Evolutionary conservation across 805 yeast species (phyloP).

Genomic region (Pichia cephalocereana): DNA sequence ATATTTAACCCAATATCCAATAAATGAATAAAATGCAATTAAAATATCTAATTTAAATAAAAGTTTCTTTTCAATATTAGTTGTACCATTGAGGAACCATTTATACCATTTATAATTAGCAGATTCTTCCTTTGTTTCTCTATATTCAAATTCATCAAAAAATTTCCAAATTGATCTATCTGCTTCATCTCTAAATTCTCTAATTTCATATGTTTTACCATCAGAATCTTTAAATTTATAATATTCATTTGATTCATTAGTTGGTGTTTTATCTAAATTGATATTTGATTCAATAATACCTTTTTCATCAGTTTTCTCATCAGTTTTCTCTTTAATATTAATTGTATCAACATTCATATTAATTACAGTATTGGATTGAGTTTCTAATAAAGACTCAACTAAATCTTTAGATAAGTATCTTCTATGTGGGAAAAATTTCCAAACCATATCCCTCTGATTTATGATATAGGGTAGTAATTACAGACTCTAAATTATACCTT

Average conservation of each 20-base stretch:
- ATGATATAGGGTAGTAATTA: too few relatives aligned
- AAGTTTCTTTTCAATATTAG: slow-evolving; percentile 39
- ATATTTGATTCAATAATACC: neutral
- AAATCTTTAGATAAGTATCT: slow-evolving; percentile 10
- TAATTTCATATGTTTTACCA: slow-evolving; percentile 6
- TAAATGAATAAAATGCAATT: slow-evolving; percentile 45
- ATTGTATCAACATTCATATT: too few relatives aligned
- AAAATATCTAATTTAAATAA: slow-evolving; percentile 47
- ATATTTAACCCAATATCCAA: slow-evolving; percentile 62
- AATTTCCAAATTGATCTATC: slow-evolving; percentile 45
- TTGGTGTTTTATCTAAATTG: neutral
- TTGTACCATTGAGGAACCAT: slow-evolving; percentile 42
- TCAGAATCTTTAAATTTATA: neutral
- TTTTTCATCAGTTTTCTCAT: neutral
- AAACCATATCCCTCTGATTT: neutral
- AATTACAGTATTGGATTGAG: too few relatives aligned
- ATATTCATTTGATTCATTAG: neutral
- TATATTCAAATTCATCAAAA: slow-evolving; percentile 56
- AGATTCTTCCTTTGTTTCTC: slow-evolving; percentile 29
- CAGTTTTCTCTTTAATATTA: neutral
- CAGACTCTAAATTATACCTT: too few relatives aligned
- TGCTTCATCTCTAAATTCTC: slow-evolving; percentile 45
- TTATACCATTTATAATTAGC: slow-evolving; percentile 38
- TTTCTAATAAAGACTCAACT: too few relatives aligned
- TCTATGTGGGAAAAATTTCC: slow-evolving; percentile 7